These are phyloP conservation scores for Metarhizium brunneum DNA, from an alignment of 2,329 filamentous ascomycete species.

Conservation along the genomic window DNA sequence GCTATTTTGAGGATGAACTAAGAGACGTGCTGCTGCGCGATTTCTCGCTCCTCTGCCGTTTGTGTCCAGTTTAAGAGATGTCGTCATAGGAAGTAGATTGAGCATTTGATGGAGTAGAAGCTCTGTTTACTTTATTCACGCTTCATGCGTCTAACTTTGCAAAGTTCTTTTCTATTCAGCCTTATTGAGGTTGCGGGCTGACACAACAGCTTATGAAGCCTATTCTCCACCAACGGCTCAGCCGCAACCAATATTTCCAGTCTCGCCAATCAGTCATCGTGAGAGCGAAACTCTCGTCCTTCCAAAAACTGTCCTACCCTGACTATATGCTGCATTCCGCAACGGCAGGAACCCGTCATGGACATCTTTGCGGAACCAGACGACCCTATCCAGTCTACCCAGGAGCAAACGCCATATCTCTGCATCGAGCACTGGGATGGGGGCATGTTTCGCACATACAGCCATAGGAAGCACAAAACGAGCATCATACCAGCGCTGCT, in stretches of 20 bases:
- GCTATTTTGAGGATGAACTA: constrained; percentile 3
- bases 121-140: too few species aligned
- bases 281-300: not conserved
- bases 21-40: not conserved
- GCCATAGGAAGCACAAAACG: constrained; percentile 9
- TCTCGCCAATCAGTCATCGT: not conserved
- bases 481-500: constrained; percentile 6
- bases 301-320: not conserved
- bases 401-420: constrained; percentile 13
- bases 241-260: not conserved
- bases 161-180: too few species aligned
- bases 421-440: constrained; percentile 17
- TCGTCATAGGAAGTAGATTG: too few species aligned
- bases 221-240: not conserved
- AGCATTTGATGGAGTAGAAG: too few species aligned
- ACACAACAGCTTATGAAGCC: not conserved
- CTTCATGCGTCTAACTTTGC: too few species aligned
- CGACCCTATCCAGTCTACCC: constrained; percentile 8
- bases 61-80: not conserved
- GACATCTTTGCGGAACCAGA: constrained; percentile 12
- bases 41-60: not conserved
- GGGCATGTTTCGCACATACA: constrained; percentile 16
- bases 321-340: not conserved
- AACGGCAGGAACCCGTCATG: constrained; percentile 7
- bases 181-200: not conserved